Base-by-base conservation (phyloP, 1,284 basidiomycete genomes). In the Taiwanofungus camphoratus region DNA sequence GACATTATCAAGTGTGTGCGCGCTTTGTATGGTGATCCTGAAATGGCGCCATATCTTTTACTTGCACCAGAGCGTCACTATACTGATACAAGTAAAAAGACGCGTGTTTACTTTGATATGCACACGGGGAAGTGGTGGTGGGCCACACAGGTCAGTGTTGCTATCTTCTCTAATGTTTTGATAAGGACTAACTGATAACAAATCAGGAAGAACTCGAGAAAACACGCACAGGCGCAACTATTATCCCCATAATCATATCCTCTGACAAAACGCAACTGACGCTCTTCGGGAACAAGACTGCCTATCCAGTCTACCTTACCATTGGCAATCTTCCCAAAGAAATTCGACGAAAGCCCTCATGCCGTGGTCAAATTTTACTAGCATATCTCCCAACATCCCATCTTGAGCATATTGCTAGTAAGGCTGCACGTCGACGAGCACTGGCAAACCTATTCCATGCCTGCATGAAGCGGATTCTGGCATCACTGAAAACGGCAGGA, bases 251-350 rank as follows among this genome's bases (percentile, higher is more conserved):
- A 26, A 67, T 73, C 22, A 52, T 71, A 5, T 66, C 64, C 0
- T 60, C 67, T 0, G 67, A 70, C 49, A 69, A 69, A 46, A 69
- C 62, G 0, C 64, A 66, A 37, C 24, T 68, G 1, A 67, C 49
- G 5, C 26, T 45, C 1, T 70, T 69, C 44, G 39, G 60, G 2
- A 64, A 64, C 45, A 70, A 70, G 45, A 49, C 54, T 7, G 67
- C 65, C 1, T 71, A 70, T 46, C 68, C 67, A 0, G 53, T 72
- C 0, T 71, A 71, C 39, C 42, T 73, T 13, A 71, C 66, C 0
- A 66, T 73, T 32, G 68, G 70, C 3, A 71, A 71, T 45, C 53
- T 74, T 7, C 66, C 69, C 1, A 71, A 72, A 38, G 59, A 62
- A 7, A 63, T 69, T 2, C 54, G 62, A 3, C 51, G 59, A 1